These are phyloP conservation scores for Dalbergia cochinchinensis DNA, from an alignment of 306 rosid genomes.

Conservation along the genomic window DNA sequence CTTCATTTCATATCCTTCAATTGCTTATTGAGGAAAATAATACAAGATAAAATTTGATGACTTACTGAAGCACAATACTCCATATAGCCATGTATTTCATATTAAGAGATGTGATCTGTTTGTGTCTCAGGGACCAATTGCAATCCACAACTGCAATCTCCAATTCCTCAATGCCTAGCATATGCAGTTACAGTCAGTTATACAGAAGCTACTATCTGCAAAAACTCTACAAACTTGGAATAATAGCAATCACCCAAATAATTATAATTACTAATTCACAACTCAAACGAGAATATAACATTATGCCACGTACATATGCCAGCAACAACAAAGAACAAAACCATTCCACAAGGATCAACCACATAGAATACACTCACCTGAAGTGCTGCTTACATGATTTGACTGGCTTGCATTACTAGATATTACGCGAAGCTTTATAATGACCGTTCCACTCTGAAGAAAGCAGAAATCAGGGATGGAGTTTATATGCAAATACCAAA, in stretches of 20 bases:
- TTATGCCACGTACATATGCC: conserved; percentile 16
- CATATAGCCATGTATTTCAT: conserved; percentile 69
- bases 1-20: conserved; percentile 6
- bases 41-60: conserved; percentile 28
- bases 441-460: conserved; percentile 67
- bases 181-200: conserved; percentile 43
- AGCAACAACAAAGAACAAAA: conserved; percentile 40
- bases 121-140: conserved; percentile 72
- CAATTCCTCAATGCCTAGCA: conserved; percentile 79
- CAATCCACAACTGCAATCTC: conserved; percentile 72
- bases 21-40: conserved; percentile 28
- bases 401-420: conserved; percentile 59
- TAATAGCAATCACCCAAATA: conserved; percentile 33
- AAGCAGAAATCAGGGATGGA: conserved; percentile 47
- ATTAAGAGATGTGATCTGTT: conserved; percentile 69
- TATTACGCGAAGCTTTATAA: conserved; percentile 69
- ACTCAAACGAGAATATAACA: conserved; percentile 32
- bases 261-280: background rate
- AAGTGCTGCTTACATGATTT: conserved; percentile 49
- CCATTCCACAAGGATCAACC: background rate
- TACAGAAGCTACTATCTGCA: conserved; percentile 38
- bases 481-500: conserved; percentile 18
- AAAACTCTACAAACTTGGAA: conserved; percentile 27
- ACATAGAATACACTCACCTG: conserved; percentile 66
- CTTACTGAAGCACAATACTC: conserved; percentile 65